phyloP scores from a whole-genome alignment of 306 rosid species.

The Clitoria ternatea region DNA sequence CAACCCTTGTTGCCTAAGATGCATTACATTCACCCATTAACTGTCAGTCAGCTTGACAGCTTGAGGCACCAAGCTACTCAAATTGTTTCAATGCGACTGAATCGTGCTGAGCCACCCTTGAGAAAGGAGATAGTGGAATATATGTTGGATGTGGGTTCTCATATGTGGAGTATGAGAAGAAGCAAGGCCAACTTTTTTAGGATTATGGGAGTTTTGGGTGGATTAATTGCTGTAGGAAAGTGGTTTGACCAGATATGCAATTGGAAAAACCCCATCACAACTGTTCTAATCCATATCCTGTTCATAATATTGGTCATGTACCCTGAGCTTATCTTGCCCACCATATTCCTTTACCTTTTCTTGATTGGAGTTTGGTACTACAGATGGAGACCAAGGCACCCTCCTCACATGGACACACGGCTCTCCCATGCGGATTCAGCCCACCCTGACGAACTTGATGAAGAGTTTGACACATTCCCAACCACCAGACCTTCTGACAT shows the following conservation, averaged over 20 bases:
- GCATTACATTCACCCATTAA: constrained; percentile 89
- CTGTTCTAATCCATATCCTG: constrained; percentile 80
- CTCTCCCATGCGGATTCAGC: constrained; percentile 88
- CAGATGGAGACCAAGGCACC: constrained; percentile 97
- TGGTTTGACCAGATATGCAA: constrained; percentile 98
- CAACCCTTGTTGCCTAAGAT: constrained; percentile 89
- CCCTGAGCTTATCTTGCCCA: constrained; percentile 94
- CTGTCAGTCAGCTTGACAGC: constrained; percentile 88
- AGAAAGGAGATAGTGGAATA: constrained; percentile 92
- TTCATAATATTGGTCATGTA: constrained; percentile 91
- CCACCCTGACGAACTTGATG: constrained; percentile 89
- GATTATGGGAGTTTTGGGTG: constrained; percentile 84
- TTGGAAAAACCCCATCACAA: constrained; percentile 94
- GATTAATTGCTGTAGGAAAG: constrained; percentile 93
- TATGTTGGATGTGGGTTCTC: constrained; percentile 93
- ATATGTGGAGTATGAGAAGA: constrained; percentile 99
- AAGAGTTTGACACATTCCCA: constrained; percentile 93
- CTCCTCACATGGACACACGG: constrained; percentile 99
- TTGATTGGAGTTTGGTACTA: constrained; percentile 97
- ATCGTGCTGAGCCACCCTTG: constrained; percentile 89
- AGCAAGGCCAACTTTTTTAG: constrained; percentile 96
- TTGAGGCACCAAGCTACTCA: constrained; percentile 97
- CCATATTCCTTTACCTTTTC: constrained; percentile 93
- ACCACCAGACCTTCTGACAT: constrained; percentile 71
- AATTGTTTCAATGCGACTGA: constrained; percentile 78